Base-by-base conservation (phyloP, 768 basidiomycete genomes). In the Lactarius hatsudake region DNA sequence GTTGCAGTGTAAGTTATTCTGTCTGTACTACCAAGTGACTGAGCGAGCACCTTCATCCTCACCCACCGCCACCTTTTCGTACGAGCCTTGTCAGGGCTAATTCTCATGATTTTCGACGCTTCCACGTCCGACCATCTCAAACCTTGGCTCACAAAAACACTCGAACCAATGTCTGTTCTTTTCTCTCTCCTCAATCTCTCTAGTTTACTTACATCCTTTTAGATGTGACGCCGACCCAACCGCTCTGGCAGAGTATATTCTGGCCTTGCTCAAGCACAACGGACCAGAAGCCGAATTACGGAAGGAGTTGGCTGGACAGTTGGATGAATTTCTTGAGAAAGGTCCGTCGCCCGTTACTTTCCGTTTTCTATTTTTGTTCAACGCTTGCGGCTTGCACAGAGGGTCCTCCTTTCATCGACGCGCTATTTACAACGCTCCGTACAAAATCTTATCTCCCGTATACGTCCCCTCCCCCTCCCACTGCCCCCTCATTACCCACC, bases 141-240 rank as follows among this genome's bases (percentile, higher is more conserved):
- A 74, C 85, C 89, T 71, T 98, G 94, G 95, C 87, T 98, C 55
- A 83, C 94, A 57, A 84, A 86, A 69, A 91, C 90, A 0, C 86
- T 98, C 51, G 94, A 94, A 76, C 95, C 95, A 69, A 94, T 98
- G 95, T 95, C 32, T 26, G 66, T 54, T 68, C 30, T 57, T 55
- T 48, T 18, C n/a, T 51, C 36, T 28, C 17, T 42, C 38, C 67
- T 62, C 61, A 70, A 42, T 34, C 57, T 26, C 23, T 48, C 54
- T 38, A 63, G 60, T 58, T 69, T 62, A 18, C n/a, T 53, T 26
- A 53, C 9, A 45, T 23, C 58, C 26, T 48, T 48, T 36, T 71
- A 97, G 96, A 83, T 96, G 94, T 77, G 96, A 98, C 76, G 96
- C 96, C 51, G 96, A 98, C 75, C 95, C 96, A 36, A 86, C 87